These are phyloP conservation scores for Neonectria faginata DNA, from an alignment of 2,329 filamentous ascomycete genomes.

Conservation along the genomic window DNA sequence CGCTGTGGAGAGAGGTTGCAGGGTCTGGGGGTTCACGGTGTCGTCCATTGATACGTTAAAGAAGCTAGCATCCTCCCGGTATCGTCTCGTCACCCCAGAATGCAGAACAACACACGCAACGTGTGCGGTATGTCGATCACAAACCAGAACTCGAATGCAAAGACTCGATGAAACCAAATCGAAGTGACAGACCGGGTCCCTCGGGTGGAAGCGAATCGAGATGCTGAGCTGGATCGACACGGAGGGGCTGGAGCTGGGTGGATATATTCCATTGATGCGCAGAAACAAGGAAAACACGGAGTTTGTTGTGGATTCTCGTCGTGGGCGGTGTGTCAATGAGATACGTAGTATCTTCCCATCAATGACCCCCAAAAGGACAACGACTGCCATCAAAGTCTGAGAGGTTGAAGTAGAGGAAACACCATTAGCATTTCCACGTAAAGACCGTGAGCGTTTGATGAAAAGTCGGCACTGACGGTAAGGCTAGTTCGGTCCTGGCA, in stretches of 20 bases:
- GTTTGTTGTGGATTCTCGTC: neutral
- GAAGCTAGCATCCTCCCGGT: conserved; percentile 18
- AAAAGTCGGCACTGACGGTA: conserved; percentile 5
- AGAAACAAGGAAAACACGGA: neutral
- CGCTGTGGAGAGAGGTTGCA: conserved; percentile 13
- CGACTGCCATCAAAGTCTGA: neutral
- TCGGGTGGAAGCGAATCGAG: neutral
- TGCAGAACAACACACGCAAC: conserved; percentile 15
- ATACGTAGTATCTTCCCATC: neutral
- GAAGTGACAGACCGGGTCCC: conserved; percentile 6
- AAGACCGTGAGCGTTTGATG: conserved; percentile 13
- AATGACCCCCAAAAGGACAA: neutral
- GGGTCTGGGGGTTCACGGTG: conserved; percentile 3
- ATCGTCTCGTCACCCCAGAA: conserved; percentile 14
- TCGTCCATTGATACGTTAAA: conserved; percentile 7
- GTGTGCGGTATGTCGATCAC: conserved; percentile 22
- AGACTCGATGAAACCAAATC: conserved; percentile 10
- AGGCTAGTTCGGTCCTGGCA: conserved; percentile 17
- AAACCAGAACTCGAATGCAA: neutral
- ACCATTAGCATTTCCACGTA: neutral
- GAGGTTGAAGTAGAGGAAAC: neutral
- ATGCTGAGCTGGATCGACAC: neutral
- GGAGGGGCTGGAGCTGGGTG: neutral
- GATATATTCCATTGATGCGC: neutral
- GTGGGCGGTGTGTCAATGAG: neutral